phyloP scores from a whole-genome alignment of 805 yeast species.

The Metschnikowia arizonensis region DNA sequence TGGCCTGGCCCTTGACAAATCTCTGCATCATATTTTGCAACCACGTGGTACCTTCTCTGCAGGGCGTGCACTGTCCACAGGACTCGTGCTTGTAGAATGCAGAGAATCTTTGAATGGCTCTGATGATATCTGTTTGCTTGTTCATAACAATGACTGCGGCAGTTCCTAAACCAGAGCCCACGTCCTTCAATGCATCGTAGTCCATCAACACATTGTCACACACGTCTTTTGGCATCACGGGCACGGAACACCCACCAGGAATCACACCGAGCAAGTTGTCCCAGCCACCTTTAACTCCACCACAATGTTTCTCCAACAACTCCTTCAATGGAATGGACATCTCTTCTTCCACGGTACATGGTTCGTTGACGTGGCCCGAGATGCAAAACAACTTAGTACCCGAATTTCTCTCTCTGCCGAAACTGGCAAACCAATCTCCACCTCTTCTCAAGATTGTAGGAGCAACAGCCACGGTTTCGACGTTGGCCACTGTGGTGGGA shows the following conservation, averaged over 20 bases:
- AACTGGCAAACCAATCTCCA: slow-evolving; percentile 78
- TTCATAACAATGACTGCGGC: slow-evolving; percentile 92
- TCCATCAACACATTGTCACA: slow-evolving; percentile 79
- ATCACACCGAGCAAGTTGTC: slow-evolving; percentile 82
- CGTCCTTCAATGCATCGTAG: slow-evolving; percentile 80
- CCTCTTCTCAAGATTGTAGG: slow-evolving; percentile 89
- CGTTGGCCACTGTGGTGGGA: slow-evolving; percentile 88
- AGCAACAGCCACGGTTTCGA: slow-evolving; percentile 86
- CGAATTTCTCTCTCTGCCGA: slow-evolving; percentile 80
- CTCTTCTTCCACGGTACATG: slow-evolving; percentile 91
- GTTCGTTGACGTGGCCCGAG: slow-evolving; percentile 88
- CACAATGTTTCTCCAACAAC: slow-evolving; percentile 82
- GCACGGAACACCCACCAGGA: slow-evolving; percentile 90
- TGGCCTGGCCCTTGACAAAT: slow-evolving; percentile 73
- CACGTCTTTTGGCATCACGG: slow-evolving; percentile 63
- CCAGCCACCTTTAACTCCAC: slow-evolving; percentile 91
- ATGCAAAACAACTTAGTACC: slow-evolving; percentile 85
- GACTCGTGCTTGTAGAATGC: slow-evolving; percentile 89
- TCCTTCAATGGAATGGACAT: slow-evolving; percentile 86
- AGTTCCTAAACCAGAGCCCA: slow-evolving; percentile 84
- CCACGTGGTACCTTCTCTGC: slow-evolving; percentile 93
- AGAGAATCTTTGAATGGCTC: slow-evolving; percentile 81
- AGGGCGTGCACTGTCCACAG: slow-evolving; percentile 93
- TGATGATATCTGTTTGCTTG: slow-evolving; percentile 77
- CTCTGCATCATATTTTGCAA: slow-evolving; percentile 80